phyloP scores from a whole-genome alignment of 2,329 filamentous ascomycete species.

The Camptophora hylomeconis region DNA sequence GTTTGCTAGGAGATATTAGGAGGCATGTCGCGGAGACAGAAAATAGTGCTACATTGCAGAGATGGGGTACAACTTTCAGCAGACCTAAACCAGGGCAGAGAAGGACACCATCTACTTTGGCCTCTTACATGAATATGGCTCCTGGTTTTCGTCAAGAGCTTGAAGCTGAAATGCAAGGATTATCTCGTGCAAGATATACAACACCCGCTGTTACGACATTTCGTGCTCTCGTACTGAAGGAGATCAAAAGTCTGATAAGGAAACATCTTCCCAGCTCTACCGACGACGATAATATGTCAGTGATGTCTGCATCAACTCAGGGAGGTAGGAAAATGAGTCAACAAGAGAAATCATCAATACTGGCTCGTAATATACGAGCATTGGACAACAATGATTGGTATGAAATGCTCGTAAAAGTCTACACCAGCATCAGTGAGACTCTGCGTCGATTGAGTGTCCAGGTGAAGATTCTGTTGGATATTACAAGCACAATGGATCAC shows the following conservation, averaged over 20 bases:
- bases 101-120: conserved; percentile 55
- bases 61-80: conserved; percentile 70
- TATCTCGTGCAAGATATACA: conserved; percentile 72
- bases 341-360: conserved; percentile 77
- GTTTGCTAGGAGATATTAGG: conserved; percentile 66
- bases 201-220: conserved; percentile 71
- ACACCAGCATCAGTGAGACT: conserved; percentile 77
- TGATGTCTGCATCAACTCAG: conserved; percentile 71
- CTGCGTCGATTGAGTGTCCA: conserved; percentile 76
- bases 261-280: conserved; percentile 79
- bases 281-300: conserved; percentile 85
- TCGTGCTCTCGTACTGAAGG: conserved; percentile 68
- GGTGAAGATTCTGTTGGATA: conserved; percentile 87
- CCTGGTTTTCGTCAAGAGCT: conserved; percentile 59
- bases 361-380: conserved; percentile 76
- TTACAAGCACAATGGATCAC: conserved; percentile 51
- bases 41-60: conserved; percentile 58
- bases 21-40: conserved; percentile 67
- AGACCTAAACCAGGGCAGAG: conserved; percentile 55
- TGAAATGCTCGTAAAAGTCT: conserved; percentile 66
- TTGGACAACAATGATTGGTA: conserved; percentile 78
- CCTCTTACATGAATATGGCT: conserved; percentile 64
- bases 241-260: conserved; percentile 75
- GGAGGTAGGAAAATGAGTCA: conserved; percentile 57
- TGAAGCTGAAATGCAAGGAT: conserved; percentile 56